These are phyloP conservation scores for Penicillium paneum DNA, from an alignment of 2,329 filamentous ascomycete species.

Conservation along the genomic window DNA sequence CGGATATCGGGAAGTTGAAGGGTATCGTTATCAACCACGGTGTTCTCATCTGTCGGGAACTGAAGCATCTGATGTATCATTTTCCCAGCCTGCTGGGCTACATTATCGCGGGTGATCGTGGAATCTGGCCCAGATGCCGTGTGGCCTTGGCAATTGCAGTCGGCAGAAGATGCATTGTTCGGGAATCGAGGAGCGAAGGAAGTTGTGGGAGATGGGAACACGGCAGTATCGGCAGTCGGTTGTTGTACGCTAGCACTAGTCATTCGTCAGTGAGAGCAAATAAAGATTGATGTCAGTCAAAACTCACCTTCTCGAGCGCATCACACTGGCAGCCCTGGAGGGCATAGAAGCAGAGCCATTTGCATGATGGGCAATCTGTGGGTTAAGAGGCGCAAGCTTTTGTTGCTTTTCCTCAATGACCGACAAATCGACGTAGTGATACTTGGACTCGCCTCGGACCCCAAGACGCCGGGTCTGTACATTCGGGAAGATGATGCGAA, in stretches of 20 bases:
- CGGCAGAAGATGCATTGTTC: conserved; percentile 16
- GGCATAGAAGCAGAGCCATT: conserved; percentile 17
- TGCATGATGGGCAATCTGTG: conserved; percentile 24
- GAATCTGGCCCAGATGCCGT: conserved; percentile 28
- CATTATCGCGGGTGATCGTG: conserved; percentile 37
- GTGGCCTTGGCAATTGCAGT: conserved; percentile 33
- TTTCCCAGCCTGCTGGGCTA: conserved; percentile 37
- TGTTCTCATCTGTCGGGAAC: conserved; percentile 34
- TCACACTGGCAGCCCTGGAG: conserved; percentile 27
- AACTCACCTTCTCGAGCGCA: conserved; percentile 32
- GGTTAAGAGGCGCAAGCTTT: conserved; percentile 26
- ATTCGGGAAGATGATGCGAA: conserved; percentile 91
- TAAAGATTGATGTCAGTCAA: neutral
- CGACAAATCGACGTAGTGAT: conserved; percentile 70
- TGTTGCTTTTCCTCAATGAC: conserved; percentile 46
- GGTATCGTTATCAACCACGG: conserved; percentile 61
- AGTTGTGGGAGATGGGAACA: conserved; percentile 41
- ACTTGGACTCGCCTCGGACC: conserved; percentile 95
- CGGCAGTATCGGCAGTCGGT: conserved; percentile 37
- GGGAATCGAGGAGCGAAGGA: conserved; percentile 36
- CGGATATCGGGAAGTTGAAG: conserved; percentile 83
- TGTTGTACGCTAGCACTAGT: conserved; percentile 33
- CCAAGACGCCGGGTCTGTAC: conserved; percentile 89
- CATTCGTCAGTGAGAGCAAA: conserved; percentile 11
- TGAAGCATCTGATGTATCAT: conserved; percentile 42